Conservation (phyloP, 345 rosid genomes). For the Hypericum androsaemum region DNA sequence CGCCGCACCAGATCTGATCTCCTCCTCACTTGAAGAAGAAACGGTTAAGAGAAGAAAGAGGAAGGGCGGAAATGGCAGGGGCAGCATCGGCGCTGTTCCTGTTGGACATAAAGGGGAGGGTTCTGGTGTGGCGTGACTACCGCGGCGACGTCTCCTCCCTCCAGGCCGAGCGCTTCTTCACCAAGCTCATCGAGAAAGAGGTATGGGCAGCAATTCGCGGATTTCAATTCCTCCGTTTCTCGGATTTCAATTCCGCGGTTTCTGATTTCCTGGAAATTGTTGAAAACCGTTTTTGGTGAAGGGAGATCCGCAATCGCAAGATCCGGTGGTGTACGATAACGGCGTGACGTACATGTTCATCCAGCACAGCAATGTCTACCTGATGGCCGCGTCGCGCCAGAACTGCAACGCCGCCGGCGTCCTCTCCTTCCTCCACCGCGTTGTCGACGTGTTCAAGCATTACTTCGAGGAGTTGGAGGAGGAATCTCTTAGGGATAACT, state of each 20-base stretch:
- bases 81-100: conserved; percentile 92
- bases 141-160: conserved; percentile 84
- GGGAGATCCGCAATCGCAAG: conserved; percentile 96
- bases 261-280: conserved; percentile 1
- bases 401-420: conserved; percentile 96
- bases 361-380: conserved; percentile 86
- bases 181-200: conserved; percentile 93
- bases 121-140: conserved; percentile 93
- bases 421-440: conserved; percentile 77
- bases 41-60: background rate
- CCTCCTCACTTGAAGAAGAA: no score
- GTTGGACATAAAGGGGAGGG: conserved; percentile 87
- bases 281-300: conserved; percentile 12
- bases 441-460: conserved; percentile 96
- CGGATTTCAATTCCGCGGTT: background rate
- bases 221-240: background rate
- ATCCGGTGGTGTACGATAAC: conserved; percentile 93
- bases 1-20: no score
- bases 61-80: conserved; percentile 50
- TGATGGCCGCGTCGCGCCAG: conserved; percentile 85
- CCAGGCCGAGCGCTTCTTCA: conserved; percentile 89
- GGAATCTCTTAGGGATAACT: conserved; percentile 94
- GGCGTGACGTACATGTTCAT: conserved; percentile 91
- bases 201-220: conserved; percentile 16
- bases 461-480: conserved; percentile 95